Evolutionary conservation across 768 basidiomycete species (phyloP), one percentile per base, ranked within the genome.

Genomic region (Paxillus involutus): DNA sequence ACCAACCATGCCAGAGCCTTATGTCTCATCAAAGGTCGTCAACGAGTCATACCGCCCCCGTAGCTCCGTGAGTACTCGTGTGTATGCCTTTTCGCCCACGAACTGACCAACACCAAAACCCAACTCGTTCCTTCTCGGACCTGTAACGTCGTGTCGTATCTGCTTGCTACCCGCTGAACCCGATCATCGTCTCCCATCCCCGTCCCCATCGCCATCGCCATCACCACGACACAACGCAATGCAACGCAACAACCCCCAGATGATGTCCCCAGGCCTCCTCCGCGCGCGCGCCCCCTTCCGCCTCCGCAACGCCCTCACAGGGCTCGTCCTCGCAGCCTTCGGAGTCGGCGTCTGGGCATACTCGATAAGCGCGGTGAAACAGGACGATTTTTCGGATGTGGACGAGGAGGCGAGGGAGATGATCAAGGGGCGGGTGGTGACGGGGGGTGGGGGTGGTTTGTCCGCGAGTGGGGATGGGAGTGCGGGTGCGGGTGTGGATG

Each of bases 321-420:
- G 95, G 8, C 58, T 85, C 43, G 63, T 77, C 3, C 79, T 98
- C 42, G 80, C 83, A 26, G 79, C 80, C 0, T 95, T 97, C 66
- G 86, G 83, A 29, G 80, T 83, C 13, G 88, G 86, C 26, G 85
- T 97, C 9, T 98, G 92, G 83, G 78, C 85, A 4, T 98, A 98
- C 73, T 94, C 94, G 16, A 96, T 98, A 65, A 82, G 84, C 30
- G 94, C 94, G 29, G 94, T 98, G 51, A 93, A 89, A 65, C 94
- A 98, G 65, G 94, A 97, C 66, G 85, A 89, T 39, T 97, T 96
- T 66, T 85, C 88, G 59, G 91, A 93, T 67, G 78, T 91, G 40
- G 90, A 91, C 62, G 88, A 89, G 57, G 88, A 90, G 65, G 91
- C 85, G 29, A 74, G 73, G 56, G 80, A 80, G 40, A 76, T 87